Conservation (phyloP, 805 yeast genomes). For the Monosporozyma aquatica region DNA sequence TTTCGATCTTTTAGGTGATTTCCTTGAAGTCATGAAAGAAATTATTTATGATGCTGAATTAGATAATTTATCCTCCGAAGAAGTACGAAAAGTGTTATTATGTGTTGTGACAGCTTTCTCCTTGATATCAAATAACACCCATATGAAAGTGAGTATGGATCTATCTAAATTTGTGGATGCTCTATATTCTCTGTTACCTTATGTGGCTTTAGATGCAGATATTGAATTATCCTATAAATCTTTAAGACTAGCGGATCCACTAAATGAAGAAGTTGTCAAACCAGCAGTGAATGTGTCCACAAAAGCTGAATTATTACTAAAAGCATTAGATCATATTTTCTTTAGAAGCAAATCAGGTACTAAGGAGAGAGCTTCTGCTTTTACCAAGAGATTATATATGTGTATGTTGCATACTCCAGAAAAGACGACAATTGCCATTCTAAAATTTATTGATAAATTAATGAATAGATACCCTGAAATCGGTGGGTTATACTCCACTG, state of each 20-base stretch:
- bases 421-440: constrained; percentile 67
- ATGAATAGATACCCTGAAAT: constrained; percentile 62
- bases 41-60: constrained; percentile 46
- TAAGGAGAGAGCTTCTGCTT: constrained; percentile 61
- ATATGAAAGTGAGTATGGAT: constrained; percentile 69
- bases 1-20: constrained; percentile 85
- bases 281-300: constrained; percentile 83
- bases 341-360: constrained; percentile 67
- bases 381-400: constrained; percentile 70
- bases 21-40: constrained; percentile 81
- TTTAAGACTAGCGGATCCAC: constrained; percentile 71
- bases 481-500: constrained; percentile 73
- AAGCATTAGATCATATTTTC: constrained; percentile 72
- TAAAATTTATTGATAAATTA: constrained; percentile 72
- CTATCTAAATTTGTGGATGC: constrained; percentile 70
- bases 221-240: constrained; percentile 80
- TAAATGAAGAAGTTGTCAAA: constrained; percentile 38
- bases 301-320: constrained; percentile 72
- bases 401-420: constrained; percentile 73
- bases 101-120: constrained; percentile 89
- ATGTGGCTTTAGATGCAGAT: constrained; percentile 68
- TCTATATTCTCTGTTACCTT: constrained; percentile 59
- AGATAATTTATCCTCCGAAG: constrained; percentile 38
- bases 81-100: constrained; percentile 64
- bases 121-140: constrained; percentile 63